Conservation (phyloP, 192 early-diverging fungal species). For the Diversispora eburnea region DNA sequence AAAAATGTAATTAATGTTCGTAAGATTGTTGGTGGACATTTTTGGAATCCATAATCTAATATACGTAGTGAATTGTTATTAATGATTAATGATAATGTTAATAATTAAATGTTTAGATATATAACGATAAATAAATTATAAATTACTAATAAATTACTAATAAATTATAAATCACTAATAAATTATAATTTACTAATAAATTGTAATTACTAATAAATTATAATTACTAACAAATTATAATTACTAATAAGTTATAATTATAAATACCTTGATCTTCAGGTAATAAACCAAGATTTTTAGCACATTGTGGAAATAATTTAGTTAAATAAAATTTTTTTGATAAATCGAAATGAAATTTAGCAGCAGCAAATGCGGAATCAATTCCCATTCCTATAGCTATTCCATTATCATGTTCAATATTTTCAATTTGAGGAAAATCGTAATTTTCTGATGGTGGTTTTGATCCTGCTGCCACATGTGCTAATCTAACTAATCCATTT, state of each 20-base stretch:
- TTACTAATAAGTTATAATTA: conserved; percentile 23
- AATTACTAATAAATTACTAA: no score
- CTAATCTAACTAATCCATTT: conserved; percentile 48
- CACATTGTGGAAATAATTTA: conserved; percentile 65
- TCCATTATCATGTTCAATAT: conserved; percentile 48
- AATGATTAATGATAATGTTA: neutral
- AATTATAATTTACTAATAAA: no score
- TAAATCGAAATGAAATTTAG: conserved; percentile 69
- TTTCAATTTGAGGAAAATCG: conserved; percentile 47
- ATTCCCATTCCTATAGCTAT: conserved; percentile 59
- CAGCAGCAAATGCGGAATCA: conserved; percentile 52
- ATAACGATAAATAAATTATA: no score
- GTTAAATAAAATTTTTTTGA: conserved; percentile 64
- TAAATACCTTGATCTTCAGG: conserved; percentile 49
- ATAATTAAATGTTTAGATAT: no score
- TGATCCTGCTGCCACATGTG: conserved; percentile 60
- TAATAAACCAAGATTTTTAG: conserved; percentile 43
- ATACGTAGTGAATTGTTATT: neutral
- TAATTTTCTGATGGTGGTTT: conserved; percentile 56
- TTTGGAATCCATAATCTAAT: conserved; percentile 56
- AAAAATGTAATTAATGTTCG: conserved; percentile 64
- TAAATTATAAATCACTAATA: no score
- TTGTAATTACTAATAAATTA: no score
- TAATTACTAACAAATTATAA: no score
- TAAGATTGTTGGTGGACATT: conserved; percentile 66